These are phyloP conservation scores for Akebia trifoliata DNA, from an alignment of 164 flowering plant genomes.

Conservation along the genomic window DNA sequence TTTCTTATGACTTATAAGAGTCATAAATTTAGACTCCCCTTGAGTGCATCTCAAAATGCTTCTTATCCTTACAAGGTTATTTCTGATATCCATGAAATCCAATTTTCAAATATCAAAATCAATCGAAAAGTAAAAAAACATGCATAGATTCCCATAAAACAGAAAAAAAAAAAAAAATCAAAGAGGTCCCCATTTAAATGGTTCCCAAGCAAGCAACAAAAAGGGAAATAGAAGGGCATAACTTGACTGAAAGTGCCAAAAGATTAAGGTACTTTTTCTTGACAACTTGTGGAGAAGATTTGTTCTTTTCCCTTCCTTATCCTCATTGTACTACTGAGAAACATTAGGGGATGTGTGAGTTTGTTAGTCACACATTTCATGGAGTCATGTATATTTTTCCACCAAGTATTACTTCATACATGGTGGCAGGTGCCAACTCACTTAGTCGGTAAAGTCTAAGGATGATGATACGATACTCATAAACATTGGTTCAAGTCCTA, in stretches of 20 bases:
- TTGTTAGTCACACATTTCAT: slow-evolving; percentile 17
- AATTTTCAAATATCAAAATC: slow-evolving; percentile 3
- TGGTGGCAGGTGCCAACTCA: no score
- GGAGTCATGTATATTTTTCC: background rate
- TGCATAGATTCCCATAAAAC: no score
- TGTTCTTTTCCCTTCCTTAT: slow-evolving; percentile 19
- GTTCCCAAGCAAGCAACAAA: slow-evolving; percentile 10
- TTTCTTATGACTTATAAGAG: no score
- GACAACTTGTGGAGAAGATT: slow-evolving; percentile 25
- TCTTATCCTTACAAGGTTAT: no score
- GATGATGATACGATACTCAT: no score
- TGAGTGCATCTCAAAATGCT: no score
- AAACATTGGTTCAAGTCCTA: no score
- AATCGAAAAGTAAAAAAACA: background rate
- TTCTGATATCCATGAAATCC: no score
- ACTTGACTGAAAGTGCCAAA: background rate
- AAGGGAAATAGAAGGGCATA: background rate
- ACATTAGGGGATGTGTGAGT: slow-evolving; percentile 17
- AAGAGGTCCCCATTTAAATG: slow-evolving; percentile 1
- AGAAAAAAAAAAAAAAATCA: background rate
- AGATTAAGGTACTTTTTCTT: background rate
- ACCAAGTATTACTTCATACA: no score
- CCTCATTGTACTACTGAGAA: background rate
- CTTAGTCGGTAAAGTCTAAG: no score
- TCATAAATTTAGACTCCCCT: no score